Evolutionary conservation across 768 basidiomycete species (phyloP), one percentile per base, ranked within the genome.

Genomic region (Mrakia gelida): DNA sequence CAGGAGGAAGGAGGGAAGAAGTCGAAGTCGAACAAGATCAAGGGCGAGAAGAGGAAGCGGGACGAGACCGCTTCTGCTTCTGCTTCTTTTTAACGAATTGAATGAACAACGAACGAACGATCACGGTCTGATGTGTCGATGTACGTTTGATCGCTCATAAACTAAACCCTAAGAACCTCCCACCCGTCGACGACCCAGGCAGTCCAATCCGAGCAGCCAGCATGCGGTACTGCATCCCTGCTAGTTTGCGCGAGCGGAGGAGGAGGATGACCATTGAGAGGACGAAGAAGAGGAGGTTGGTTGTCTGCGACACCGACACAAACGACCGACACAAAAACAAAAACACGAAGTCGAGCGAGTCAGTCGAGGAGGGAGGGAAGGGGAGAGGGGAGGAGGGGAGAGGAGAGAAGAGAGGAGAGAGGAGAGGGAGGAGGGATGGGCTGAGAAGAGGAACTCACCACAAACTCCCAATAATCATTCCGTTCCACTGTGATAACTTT

Each of bases 401-500:
- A 10, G 16, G 28, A 75, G 34, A 62, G 28, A 28, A 30, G 21
- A 32, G 30, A 30, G 34, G 32, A 54, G 63, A 26, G 62, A 70
- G 26, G 28, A 15, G 65, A 43, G 56, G 32, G 28, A 71, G 23
- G n/a, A 52, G 2, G 15, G 15, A 11, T 43, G 72, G 15, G n/a
- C n/a, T 9, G 11, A 43, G 38, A 56, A 9, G 30, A 32, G 43
- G 32, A 52, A 85, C 92, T 91, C 34, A 90, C 93, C 11, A 95
- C 85, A 84, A 97, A 98, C 83, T 97, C 94, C 85, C 90, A 92
- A 83, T 93, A 98, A 84, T 95, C 93, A 11, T 88, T 91, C 63
- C 91, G 89, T 85, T 98, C 95, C 79, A 89, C 87, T 28, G 86
- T 85, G 65, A 92, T 87, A 52, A 95, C 92, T 80, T 93, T 93